Base-by-base conservation (phyloP, 176 grass and related monocot species). In the Thinopyrum elongatum region DNA sequence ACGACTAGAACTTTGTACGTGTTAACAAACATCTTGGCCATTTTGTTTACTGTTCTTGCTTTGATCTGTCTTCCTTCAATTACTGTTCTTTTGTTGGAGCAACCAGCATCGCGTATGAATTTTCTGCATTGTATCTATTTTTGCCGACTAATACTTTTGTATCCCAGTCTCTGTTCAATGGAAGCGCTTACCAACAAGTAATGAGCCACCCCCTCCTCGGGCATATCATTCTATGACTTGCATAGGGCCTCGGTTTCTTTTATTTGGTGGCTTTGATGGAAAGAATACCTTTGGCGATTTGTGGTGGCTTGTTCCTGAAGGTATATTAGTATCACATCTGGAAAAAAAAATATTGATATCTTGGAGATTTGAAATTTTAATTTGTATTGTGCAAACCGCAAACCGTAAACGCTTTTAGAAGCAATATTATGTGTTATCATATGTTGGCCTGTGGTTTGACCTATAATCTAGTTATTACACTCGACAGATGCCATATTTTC, bases 261-360 rank as follows among this genome's bases (percentile, higher is more conserved):
- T 98, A 79, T 98, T 98, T 94, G 96, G 96, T 79, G 96, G 96
- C 58, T 98, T 98, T 89, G 96, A 98, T 86, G 96, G 96, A 69
- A 98, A 98, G 81, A 94, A 89, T 65, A 95, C 96, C 2, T 98
- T 98, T 84, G 91, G 91, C 8, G 96, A 98, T 88, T 84, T 98
- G 64, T 98, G 96, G 96, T 98, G 96, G 96, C 90, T 98, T 81
- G 96, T 98, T 85, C 88, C 91, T 90, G 93, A 95, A 95, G 96
- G 93, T 98, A 93, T 60, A 83, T 27, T 35, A 53, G 70, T 66
- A n/a, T 65, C 51, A 89, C 33, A 25, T 63, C 22, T 59, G 23
- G 49, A 76, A 36, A 74, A 49, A 73, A 67, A 17, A 51, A 42
- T 47, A 25, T 41, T 85, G 73, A 41, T 77, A 77, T 81, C 38